Percentiles rank a stretch among this genome's conserved stretches.
Conservation (phyloP, 2,329 filamentous ascomycete species). For the Fusarium annulatum region DNA sequence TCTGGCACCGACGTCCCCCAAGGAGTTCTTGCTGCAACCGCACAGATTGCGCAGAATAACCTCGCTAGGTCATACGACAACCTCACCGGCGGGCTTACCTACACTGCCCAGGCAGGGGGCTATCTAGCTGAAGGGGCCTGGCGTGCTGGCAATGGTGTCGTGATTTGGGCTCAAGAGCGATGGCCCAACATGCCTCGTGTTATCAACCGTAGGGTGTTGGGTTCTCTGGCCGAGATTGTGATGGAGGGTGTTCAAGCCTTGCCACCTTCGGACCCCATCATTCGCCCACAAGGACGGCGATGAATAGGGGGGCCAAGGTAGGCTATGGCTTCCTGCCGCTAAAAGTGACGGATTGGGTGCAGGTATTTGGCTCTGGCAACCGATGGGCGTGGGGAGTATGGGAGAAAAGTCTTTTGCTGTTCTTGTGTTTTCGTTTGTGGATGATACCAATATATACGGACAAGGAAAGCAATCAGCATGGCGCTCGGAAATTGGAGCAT, state of each 20-base stretch:
- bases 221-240: background rate
- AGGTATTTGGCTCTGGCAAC: background rate
- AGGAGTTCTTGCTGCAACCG: background rate
- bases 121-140: slow-evolving; percentile 9
- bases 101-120: background rate
- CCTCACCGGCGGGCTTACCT: background rate
- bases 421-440: background rate
- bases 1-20: background rate
- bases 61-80: slow-evolving; percentile 12
- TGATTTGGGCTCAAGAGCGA: slow-evolving; percentile 1
- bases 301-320: background rate
- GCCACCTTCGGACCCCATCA: slow-evolving; percentile 19
- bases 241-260: slow-evolving; percentile 20
- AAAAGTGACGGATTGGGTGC: background rate
- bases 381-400: background rate
- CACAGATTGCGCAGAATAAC: background rate
- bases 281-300: slow-evolving; percentile 3
- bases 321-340: background rate
- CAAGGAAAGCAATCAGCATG: background rate
- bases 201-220: background rate
- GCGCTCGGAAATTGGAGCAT: background rate
- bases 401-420: background rate
- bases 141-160: background rate
- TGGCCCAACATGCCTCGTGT: background rate
- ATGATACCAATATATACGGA: background rate